phyloP scores from a whole-genome alignment of 768 basidiomycete species.

The Suillus luteus region DNA sequence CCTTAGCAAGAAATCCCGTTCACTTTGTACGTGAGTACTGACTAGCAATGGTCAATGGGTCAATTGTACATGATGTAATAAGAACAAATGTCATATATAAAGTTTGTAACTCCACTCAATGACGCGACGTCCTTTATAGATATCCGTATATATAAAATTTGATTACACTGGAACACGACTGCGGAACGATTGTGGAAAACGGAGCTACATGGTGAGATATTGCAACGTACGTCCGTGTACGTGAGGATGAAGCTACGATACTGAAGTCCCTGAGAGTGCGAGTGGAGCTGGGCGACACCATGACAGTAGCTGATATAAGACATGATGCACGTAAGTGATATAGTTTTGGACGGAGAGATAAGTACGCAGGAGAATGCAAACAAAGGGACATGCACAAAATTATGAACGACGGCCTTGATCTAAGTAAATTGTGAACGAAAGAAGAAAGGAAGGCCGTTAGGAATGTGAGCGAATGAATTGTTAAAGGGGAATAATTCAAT shows the following conservation, averaged over 20 bases:
- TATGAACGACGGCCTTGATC: not conserved
- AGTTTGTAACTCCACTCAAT: not conserved
- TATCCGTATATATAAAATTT: not conserved
- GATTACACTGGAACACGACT: not conserved
- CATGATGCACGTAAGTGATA: not conserved
- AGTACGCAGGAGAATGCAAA: not conserved
- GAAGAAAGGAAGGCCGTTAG: not conserved
- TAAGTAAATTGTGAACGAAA: constrained; percentile 1
- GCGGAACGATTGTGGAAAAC: not conserved
- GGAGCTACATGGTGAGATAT: constrained; percentile 1
- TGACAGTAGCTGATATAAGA: constrained; percentile 3
- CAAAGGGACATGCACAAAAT: not conserved
- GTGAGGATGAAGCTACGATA: not conserved
- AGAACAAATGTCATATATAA: not conserved
- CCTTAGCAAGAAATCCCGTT: not conserved
- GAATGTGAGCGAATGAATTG: not conserved
- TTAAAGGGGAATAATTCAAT: constrained; percentile 6
- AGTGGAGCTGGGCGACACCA: not conserved
- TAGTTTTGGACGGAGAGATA: not conserved
- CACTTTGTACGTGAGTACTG: not conserved
- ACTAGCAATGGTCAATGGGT: not conserved
- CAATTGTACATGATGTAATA: not conserved
- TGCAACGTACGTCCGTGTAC: not conserved
- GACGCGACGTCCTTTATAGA: not conserved
- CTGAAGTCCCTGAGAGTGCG: constrained; percentile 7